phyloP scores from a whole-genome alignment of 1,284 basidiomycete species.

The Bondarzewia mesenterica region DNA sequence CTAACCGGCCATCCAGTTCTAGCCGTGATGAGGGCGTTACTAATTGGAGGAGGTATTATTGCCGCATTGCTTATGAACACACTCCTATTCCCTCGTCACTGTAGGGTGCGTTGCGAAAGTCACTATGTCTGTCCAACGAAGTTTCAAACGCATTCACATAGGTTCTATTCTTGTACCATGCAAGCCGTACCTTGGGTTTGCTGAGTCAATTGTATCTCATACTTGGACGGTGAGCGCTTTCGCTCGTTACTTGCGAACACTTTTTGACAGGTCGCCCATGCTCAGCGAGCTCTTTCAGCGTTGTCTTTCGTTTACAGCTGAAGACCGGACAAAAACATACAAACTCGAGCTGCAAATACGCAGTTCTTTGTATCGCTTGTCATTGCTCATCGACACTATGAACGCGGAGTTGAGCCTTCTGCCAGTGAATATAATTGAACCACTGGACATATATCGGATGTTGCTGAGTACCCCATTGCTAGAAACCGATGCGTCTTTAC shows the following conservation, averaged over 20 bases:
- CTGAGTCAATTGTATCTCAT: conserved; percentile 37
- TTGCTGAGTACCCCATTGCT: not conserved
- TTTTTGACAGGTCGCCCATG: conserved; percentile 3
- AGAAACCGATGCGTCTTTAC: conserved; percentile 45
- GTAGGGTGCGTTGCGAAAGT: conserved; percentile 26
- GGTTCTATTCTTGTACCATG: conserved; percentile 37
- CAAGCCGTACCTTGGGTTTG: conserved; percentile 31
- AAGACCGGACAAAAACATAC: conserved; percentile 28
- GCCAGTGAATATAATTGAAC: conserved; percentile 27
- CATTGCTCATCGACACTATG: conserved; percentile 35
- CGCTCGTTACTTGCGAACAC: not conserved
- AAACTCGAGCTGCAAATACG: conserved; percentile 37
- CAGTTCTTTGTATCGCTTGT: conserved; percentile 30
- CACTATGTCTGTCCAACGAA: not conserved
- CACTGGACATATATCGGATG: not conserved
- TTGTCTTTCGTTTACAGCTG: conserved; percentile 20
- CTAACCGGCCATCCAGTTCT: conserved; percentile 29
- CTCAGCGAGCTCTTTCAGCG: conserved; percentile 31
- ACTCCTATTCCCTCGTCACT: conserved; percentile 39
- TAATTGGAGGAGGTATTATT: conserved; percentile 39
- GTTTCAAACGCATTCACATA: conserved; percentile 12
- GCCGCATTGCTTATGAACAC: conserved; percentile 38
- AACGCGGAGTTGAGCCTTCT: conserved; percentile 40
- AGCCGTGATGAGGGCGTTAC: conserved; percentile 29
- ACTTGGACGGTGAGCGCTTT: conserved; percentile 29